These are phyloP conservation scores for Cladosporium sp. DNA, from an alignment of 2,329 filamentous ascomycete species.

Conservation along the genomic window DNA sequence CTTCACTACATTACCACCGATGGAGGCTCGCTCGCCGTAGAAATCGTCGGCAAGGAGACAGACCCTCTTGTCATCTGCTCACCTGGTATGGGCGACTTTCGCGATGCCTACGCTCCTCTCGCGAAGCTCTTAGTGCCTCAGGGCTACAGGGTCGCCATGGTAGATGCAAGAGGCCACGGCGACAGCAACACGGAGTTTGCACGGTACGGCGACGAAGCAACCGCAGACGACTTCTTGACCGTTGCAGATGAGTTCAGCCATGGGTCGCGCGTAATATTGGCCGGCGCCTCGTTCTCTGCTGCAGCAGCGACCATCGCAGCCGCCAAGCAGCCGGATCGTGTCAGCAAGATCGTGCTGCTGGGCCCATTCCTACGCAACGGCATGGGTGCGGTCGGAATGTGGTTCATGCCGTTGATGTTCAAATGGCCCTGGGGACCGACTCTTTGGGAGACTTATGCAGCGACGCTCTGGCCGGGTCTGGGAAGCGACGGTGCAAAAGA, in stretches of 20 bases:
- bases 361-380: constrained; percentile 11
- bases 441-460: constrained; percentile 11
- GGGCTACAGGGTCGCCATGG: constrained; percentile 11
- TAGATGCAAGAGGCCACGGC: constrained; percentile 14
- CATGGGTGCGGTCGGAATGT: constrained; percentile 5
- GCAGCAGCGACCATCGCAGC: constrained; percentile 13
- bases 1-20: not conserved
- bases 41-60: constrained; percentile 1
- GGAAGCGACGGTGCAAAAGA: not conserved
- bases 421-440: constrained; percentile 13
- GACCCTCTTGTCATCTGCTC: constrained; percentile 14
- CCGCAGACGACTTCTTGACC: constrained; percentile 13
- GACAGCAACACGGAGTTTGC: constrained; percentile 12
- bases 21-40: constrained; percentile 11
- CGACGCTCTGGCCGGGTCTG: constrained; percentile 14
- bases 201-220: constrained; percentile 12
- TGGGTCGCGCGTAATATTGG: constrained; percentile 9
- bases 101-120: constrained; percentile 10
- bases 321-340: not conserved
- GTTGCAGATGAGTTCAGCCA: constrained; percentile 5
- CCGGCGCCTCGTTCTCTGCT: constrained; percentile 9
- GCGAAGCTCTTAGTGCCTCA: not conserved
- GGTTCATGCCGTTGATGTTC: constrained; percentile 9
- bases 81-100: constrained; percentile 13
- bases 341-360: constrained; percentile 9